Evolutionary conservation across 805 yeast genomes (phyloP), one percentile per base, ranked within the genome.

Genomic region (Diddensiella transvaalensis): DNA sequence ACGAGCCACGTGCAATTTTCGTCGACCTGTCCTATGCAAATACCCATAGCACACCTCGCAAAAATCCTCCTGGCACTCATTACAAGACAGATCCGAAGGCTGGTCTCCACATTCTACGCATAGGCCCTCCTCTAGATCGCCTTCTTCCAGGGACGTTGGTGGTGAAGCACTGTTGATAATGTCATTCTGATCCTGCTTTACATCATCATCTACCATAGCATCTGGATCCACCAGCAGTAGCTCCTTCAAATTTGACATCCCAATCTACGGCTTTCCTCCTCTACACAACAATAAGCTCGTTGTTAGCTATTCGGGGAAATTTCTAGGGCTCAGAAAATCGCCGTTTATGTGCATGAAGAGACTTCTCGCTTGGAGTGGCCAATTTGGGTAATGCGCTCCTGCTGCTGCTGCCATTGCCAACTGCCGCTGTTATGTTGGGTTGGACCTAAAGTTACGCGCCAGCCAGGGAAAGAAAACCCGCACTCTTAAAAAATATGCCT

Each of bases 101-200:
- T 82, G 86, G 60, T 84, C 87, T 32, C 77, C 77, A 62, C 93
- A 85, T 55, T 85, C 91, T 15, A 80, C 73, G 63, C 93, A 85
- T 37, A 76, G 65, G 65, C 59, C 73, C 22, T 42, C 24, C 15
- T 35, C 38, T 13, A 26, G 13, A 10, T 35, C 38, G 18, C 8
- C 21, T 18, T 35, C 38, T 6, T 10, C 36, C 18, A 15, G 45
- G 19, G 22, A n/a, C 36, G 17, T 42, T 23, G 17, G 22, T 26
- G 15, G n/a, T 26, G 32, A 26, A 26, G 11, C 32, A 26, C 38
- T 35, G 15, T 35, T 18, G 17, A n/a, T 17, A n/a, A 15, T 8
- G 6, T 18, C 38, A 6, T 33, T 24, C 8, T 22, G 21, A 18
- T 51, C 32, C 56, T 18, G 64, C 3, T 8, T 26, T 8, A 60